phyloP scores from a whole-genome alignment of 345 rosid genomes.

The Ceriops decandra region DNA sequence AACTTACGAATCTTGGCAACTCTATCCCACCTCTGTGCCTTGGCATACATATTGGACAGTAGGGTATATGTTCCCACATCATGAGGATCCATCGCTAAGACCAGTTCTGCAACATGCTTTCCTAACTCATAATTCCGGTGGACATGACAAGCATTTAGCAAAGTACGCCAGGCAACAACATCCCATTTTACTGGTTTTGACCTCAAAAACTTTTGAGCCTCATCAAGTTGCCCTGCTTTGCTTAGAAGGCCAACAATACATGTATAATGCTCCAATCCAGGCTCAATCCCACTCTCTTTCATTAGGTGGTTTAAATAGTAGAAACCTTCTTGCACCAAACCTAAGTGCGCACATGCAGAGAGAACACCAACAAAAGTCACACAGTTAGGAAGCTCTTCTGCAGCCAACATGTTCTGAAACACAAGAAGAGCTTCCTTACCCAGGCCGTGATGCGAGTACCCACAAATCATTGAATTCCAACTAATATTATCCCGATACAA shows the following conservation, averaged over 20 bases:
- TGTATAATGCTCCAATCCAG: conserved; percentile 75
- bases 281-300: conserved; percentile 48
- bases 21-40: conserved; percentile 65
- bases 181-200: conserved; percentile 66
- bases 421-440: conserved; percentile 54
- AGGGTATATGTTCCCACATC: conserved; percentile 65
- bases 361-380: conserved; percentile 78
- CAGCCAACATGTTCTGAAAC: conserved; percentile 52
- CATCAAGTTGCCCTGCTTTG: conserved; percentile 63
- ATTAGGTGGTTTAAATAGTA: conserved; percentile 53
- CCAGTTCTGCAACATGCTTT: conserved; percentile 46
- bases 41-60: conserved; percentile 63
- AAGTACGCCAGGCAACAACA: conserved; percentile 70
- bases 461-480: conserved; percentile 78
- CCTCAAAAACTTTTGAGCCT: conserved; percentile 60
- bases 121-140: conserved; percentile 57
- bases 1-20: conserved; percentile 57
- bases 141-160: conserved; percentile 67
- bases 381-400: conserved; percentile 52
- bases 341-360: conserved; percentile 71
- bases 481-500: conserved; percentile 37
- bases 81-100: conserved; percentile 47
- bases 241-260: conserved; percentile 70
- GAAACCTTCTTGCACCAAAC: conserved; percentile 53
- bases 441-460: conserved; percentile 74